Percentiles rank a stretch among this genome's conserved stretches.
These are phyloP conservation scores for Juglanconis juglandina DNA, from an alignment of 2,329 filamentous ascomycete species.

Conservation along the genomic window DNA sequence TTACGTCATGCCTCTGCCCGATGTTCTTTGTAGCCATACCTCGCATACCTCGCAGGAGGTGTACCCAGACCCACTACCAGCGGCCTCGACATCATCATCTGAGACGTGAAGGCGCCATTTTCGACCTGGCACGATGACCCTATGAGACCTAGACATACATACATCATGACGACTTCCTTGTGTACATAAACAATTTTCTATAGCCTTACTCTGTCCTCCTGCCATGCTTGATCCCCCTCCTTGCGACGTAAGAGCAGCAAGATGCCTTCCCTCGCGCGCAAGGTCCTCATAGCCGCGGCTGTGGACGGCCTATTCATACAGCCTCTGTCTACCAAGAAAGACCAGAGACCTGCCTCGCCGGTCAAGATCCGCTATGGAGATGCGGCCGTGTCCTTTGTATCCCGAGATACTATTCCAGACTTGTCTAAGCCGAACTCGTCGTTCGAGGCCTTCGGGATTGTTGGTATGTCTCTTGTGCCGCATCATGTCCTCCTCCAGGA, in stretches of 20 bases:
- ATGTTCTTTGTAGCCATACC: not conserved
- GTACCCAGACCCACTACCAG: not conserved
- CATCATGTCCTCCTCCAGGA: not conserved
- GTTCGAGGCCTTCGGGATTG: slow-evolving; percentile 59
- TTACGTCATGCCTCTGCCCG: slow-evolving; percentile 25
- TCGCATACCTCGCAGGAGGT: not conserved
- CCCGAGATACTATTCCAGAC: slow-evolving; percentile 45
- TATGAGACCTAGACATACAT: not conserved
- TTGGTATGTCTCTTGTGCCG: slow-evolving; percentile 43
- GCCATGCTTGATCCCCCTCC: slow-evolving; percentile 12
- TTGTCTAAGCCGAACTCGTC: slow-evolving; percentile 42
- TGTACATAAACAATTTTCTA: not conserved
- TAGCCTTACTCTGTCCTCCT: slow-evolving; percentile 15
- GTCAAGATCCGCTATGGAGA: slow-evolving; percentile 70
- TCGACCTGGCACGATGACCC: slow-evolving; percentile 2
- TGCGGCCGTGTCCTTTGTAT: slow-evolving; percentile 41
- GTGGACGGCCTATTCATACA: slow-evolving; percentile 81
- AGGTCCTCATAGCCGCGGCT: slow-evolving; percentile 75
- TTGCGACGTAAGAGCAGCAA: slow-evolving; percentile 19
- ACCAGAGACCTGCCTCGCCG: slow-evolving; percentile 52
- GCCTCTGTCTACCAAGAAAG: slow-evolving; percentile 61
- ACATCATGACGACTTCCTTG: slow-evolving; percentile 3
- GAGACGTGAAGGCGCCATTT: not conserved
- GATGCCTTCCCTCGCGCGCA: slow-evolving; percentile 77
- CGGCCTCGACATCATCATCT: slow-evolving; percentile 5